Base-by-base conservation (phyloP, 495 filamentous ascomycete species). In the Lophium mytilinum region DNA sequence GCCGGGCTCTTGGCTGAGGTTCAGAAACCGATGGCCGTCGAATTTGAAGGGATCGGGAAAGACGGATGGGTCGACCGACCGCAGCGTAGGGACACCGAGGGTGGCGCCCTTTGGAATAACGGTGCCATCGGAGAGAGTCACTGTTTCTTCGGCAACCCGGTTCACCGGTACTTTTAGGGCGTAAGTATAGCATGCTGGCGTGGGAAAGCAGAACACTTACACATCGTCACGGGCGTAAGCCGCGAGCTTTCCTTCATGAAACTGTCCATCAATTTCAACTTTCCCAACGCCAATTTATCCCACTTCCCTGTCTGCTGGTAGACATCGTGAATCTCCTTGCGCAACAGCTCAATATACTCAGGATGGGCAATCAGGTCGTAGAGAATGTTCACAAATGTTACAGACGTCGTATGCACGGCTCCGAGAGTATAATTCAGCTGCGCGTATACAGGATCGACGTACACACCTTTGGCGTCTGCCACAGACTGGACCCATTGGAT, bases 211-310 rank as follows among this genome's bases (percentile, higher is more conserved):
- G 46, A 17, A 5, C 12, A 71, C 71, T 66, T 68, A 71, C 73
- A 71, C 37, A 72, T 37, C 42, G 69, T 72, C 6, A 68, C 64
- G 21, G 73, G 71, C 24, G 55, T 54, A 10, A 75, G 62, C 7
- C 80, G 68, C 50, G 73, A 69, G 11, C 70, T 67, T 56, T 83
- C 80, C 47, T 78, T 77, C 50, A 82, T 73, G 62, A 81, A 81
- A 53, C 73, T 77, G 64, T 82, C 80, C 51, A 82, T 48, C 60
- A 77, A 76, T 50, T 66, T 69, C 52, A 82, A 64, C 52, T 71
- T 66, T 4, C 34, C 36, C 61, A 78, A 62, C 40, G 66, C 72
- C 8, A 68, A 68, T 49, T 72, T 74, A 45, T 58, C 71, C 42
- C 70, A 69, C 47, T 60, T 61, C 9, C 49, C 41, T 9, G 51